Percentiles rank a stretch among this genome's conserved stretches.
Evolutionary conservation across 805 yeast genomes (phyloP).

Genomic region (Kazachstania psychrophila): DNA sequence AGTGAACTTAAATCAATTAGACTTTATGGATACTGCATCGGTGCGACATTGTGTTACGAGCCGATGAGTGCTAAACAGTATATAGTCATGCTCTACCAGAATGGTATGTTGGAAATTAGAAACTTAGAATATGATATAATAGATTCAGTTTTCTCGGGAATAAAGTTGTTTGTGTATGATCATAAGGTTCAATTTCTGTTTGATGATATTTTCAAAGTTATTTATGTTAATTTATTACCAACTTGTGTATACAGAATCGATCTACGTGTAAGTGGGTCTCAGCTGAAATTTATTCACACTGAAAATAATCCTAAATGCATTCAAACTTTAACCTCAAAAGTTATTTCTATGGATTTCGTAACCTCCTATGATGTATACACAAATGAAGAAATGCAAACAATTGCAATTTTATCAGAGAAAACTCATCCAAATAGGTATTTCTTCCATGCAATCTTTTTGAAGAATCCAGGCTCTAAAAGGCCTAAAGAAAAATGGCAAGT

Average conservation of each 20-base stretch:
- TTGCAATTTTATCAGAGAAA: constrained; percentile 8
- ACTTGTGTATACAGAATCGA: constrained; percentile 8
- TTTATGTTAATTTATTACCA: constrained; percentile 11
- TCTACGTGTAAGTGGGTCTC: constrained; percentile 2
- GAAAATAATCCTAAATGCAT: constrained; percentile 2
- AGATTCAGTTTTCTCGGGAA: constrained; percentile 10
- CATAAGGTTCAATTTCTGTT: constrained; percentile 4
- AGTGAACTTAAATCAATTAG: background rate
- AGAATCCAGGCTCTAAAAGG: background rate
- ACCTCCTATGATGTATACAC: constrained; percentile 10
- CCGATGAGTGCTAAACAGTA: constrained; percentile 8
- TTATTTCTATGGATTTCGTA: constrained; percentile 8
- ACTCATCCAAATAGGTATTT: background rate
- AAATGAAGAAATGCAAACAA: constrained; percentile 10
- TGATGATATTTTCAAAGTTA: constrained; percentile 8
- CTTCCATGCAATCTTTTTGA: constrained; percentile 8
- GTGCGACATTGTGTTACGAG: constrained; percentile 10
- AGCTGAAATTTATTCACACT: constrained; percentile 7
- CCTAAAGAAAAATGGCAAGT: constrained; percentile 3
- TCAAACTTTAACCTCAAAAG: constrained; percentile 5
- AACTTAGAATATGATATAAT: constrained; percentile 4
- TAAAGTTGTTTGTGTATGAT: constrained; percentile 1
- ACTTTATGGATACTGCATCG: constrained; percentile 12
- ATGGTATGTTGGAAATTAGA: constrained; percentile 14
- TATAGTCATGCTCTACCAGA: constrained; percentile 13